phyloP scores from a whole-genome alignment of 805 yeast genomes.

The Saccharomycopsis sp. region DNA sequence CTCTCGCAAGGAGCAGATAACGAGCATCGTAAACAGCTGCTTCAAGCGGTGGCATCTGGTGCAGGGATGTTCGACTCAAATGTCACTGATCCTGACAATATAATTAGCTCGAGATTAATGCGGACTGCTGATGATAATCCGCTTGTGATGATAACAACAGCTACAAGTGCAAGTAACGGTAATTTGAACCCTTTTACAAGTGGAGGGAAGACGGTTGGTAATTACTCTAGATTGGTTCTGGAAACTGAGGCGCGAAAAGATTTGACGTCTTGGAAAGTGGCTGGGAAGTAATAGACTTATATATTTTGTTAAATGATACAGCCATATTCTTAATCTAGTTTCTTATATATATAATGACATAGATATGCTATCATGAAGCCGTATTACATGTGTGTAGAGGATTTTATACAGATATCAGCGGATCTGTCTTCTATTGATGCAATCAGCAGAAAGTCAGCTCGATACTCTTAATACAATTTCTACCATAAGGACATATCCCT shows the following conservation, averaged over 20 bases:
- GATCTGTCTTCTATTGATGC: no score
- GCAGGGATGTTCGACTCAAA: background rate
- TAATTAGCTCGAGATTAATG: background rate
- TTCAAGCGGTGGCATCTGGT: background rate
- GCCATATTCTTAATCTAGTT: no score
- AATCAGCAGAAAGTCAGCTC: no score
- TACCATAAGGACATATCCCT: no score
- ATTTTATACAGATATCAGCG: no score
- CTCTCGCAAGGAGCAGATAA: background rate
- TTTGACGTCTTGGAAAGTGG: constrained; percentile 37
- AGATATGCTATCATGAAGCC: no score
- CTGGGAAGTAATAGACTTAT: no score
- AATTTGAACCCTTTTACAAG: background rate
- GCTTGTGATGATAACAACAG: constrained; percentile 4
- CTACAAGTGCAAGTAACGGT: background rate
- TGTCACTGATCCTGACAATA: background rate
- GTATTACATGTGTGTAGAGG: no score
- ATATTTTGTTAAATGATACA: no score
- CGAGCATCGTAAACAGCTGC: background rate
- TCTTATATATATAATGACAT: no score
- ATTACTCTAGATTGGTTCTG: constrained; percentile 14
- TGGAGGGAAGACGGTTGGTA: background rate
- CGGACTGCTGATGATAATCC: background rate
- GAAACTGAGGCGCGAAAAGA: constrained; percentile 31
- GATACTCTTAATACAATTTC: no score